These are phyloP conservation scores for Amanita polypyramis DNA, from an alignment of 768 basidiomycete species.

Conservation along the genomic window DNA sequence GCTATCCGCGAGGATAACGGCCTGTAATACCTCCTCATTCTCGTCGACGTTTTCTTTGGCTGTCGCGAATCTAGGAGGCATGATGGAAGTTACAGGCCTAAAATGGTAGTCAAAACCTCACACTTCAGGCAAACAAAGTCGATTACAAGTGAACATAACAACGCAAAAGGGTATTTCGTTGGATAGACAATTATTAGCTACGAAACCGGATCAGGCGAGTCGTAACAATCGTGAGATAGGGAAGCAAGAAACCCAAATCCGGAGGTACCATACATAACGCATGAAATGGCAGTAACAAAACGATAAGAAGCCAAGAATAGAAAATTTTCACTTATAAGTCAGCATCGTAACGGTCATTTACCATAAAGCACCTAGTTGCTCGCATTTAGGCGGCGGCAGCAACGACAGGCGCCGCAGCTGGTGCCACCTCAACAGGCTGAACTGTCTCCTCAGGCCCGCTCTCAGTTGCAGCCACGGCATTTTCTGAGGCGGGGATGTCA, in stretches of 20 bases:
- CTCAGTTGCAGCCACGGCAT: constrained; percentile 26
- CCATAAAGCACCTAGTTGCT: constrained; percentile 19
- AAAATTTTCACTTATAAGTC: constrained; percentile 17
- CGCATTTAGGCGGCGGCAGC: constrained; percentile 66
- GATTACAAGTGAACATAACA: constrained; percentile 51
- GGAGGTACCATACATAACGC: constrained; percentile 37
- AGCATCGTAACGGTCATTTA: constrained; percentile 37
- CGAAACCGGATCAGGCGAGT: constrained; percentile 53
- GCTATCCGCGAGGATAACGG: constrained; percentile 92
- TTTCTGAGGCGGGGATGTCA: constrained; percentile 61
- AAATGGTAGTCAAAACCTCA: constrained; percentile 1
- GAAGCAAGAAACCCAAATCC: constrained; percentile 49
- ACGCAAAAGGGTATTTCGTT: constrained; percentile 48
- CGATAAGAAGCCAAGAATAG: constrained; percentile 11
- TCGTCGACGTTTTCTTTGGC: constrained; percentile 56
- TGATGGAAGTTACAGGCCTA: constrained; percentile 17
- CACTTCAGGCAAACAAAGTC: constrained; percentile 22
- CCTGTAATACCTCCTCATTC: constrained; percentile 84
- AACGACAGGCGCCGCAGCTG: constrained; percentile 55
- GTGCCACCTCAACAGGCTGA: constrained; percentile 32
- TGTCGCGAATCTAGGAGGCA: constrained; percentile 54
- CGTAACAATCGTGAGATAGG: constrained; percentile 55
- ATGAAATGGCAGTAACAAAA: constrained; percentile 18
- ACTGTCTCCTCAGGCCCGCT: constrained; percentile 29
- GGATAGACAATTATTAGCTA: constrained; percentile 57